Base-by-base conservation (phyloP, 352 stramenopile genomes). In the Peronospora farinosa region DNA sequence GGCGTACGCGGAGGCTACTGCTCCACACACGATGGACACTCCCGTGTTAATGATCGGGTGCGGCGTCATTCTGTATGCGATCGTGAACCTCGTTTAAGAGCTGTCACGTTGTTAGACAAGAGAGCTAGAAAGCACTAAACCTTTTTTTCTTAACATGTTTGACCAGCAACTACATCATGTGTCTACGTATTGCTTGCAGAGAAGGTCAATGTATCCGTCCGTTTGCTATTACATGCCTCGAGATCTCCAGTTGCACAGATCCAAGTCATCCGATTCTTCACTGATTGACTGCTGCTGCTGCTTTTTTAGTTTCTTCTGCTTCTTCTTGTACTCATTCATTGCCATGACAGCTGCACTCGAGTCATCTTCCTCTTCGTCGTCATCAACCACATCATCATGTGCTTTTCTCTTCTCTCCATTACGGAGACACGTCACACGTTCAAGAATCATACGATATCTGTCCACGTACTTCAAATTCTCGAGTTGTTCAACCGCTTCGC, bases 21-120 rank as follows among this genome's bases (percentile, higher is more conserved):
- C 81, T 6, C 81, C 81, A 13, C 81, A 92, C 63, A 92, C 78
- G 39, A 92, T 92, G 78, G 81, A 92, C 59, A 88, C 81, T 30
- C 81, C 81, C 0, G 78, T 89, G 51, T 62, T 92, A 50, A 92
- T 92, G 81, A 79, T 86, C 50, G 77, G 72, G 28, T 83, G 78
- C 45, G 81, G 81, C 32, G 48, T 65, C 43, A 83, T 88, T 54
- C 49, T 92, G 30, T 92, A 88, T 58, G 51, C 63, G n/a, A 82
- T 92, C 47, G 76, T 72, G 28, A 69, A 67, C 52, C 40, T 74
- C 19, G 36, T 78, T 12, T 78, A 72, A 67, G 40, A 43, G 32
- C 23, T 63, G 17, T 28, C 32, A 40, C 39, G 6, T 35, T 11
- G 16, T 30, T 47, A 55, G 38, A 60, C 17, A 7, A 41, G 45